Evolutionary conservation across 2,329 filamentous ascomycete species (phyloP), one percentile per base, ranked within the genome.

Genomic region (Coleophoma eucalyptorum): DNA sequence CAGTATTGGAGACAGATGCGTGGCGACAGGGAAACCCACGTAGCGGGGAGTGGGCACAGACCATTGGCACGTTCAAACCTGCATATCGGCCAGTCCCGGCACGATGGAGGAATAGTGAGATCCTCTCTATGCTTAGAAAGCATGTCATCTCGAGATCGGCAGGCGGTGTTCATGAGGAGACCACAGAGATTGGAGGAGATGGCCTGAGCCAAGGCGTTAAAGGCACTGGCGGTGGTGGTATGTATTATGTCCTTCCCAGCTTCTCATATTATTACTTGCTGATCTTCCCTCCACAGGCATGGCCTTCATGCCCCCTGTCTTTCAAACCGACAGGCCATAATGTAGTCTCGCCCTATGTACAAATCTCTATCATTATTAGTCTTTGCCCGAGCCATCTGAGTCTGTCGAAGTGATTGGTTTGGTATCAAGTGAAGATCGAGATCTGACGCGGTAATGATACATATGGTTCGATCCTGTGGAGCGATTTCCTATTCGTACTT

Each of bases 31-130:
- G 46, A 60, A 69, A 45, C 43, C 62, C 54, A 50, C 63, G 62
- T 57, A 69, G 77, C 67, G 91, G 92, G 55, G 94, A 99, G 74
- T 99, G 94, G 94, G 90, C 90, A 55, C 93, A 97, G 78, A 99
- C 94, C 1, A 79, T 97, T 5, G 94, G 94, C 32, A 92, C 90
- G 19, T 97, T 96, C 71, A 93, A 89, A 77, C 90, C 93, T 31
- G 90, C 92, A 34, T 97, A 97, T 72, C 78, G 93, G 50, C 93
- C 93, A 37, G 92, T 97, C 51, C 94, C 94, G 12, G 72, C 74
- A 61, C 79, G 93, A 56, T 99, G 94, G 94, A 83, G 79, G 70
- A 84, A 86, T 55, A 95, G 89, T 58, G 86, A 92, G 73, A 83
- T 97, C 49, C 72, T 99, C 62, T 69, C 68, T 21, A 72, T 94